Evolutionary conservation across 768 basidiomycete genomes (phyloP), one percentile per base, ranked within the genome.

Genomic region (Leccinum fibrillosum): DNA sequence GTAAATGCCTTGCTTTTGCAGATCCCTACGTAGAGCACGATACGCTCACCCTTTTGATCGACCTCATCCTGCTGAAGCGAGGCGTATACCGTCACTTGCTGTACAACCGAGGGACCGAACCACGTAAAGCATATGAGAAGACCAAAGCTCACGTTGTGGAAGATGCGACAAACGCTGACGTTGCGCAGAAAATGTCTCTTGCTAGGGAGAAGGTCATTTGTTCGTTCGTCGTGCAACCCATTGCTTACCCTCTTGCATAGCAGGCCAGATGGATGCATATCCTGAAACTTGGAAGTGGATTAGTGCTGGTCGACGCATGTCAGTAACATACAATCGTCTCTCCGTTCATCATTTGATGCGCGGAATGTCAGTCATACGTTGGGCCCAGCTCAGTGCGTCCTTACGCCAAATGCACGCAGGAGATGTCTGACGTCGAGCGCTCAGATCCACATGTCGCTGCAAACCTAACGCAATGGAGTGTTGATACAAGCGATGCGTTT

Each of bases 21-120:
- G 92, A 94, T 72, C 90, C 90, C 56, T 94, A 93, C 64, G 89
- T 93, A 59, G 92, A 94, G 68, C 87, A 93, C 60, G 90, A 93
- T 69, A 75, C 78, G 0, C 73, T 93, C 59, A 87, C 84, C 2
- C 75, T 93, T 19, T 73, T 90, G 5, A 78, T 94, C 42, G 92
- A 94, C 73, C 79, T 94, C 2, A 88, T 94, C 52, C 78, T 94
- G 23, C 78, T 94, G 23, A 93, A 93, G 71, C 75, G 87, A 37
- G 91, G 83, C 12, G 92, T 93, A 3, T 93, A 88, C 67, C 79
- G 88, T 17, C 92, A 94, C 73, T 72, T 94, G 17, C 73, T 94
- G 30, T 94, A 89, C 65, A 94, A 94, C 66, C 78, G 90, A 49
- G 90, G 87, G 5, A 75, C 85, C 0, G 81, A 82, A 51, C 89